Evolutionary conservation across 2,329 filamentous ascomycete genomes (phyloP).

Genomic region (Colletotrichum agaves): DNA sequence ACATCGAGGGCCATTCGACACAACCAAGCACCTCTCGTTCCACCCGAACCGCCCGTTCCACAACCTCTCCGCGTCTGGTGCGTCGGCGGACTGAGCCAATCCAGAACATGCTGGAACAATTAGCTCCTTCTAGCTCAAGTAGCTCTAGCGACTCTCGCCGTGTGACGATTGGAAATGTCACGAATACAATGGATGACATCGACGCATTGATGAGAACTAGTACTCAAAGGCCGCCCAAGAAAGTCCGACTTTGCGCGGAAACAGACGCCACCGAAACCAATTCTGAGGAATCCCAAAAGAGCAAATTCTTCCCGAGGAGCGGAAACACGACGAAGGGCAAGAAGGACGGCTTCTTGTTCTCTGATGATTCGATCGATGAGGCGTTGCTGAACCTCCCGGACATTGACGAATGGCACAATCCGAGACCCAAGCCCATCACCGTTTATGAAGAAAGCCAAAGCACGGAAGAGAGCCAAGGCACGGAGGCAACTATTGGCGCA

Average conservation of each 20-base stretch:
- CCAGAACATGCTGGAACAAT: conserved; percentile 52
- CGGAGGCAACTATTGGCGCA: conserved; percentile 18
- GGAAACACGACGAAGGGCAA: conserved; percentile 46
- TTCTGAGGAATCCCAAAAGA: conserved; percentile 54
- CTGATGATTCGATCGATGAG: conserved; percentile 68
- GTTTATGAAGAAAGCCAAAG: conserved; percentile 56
- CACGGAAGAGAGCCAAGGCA: conserved; percentile 41
- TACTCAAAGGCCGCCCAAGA: conserved; percentile 61
- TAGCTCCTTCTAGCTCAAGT: conserved; percentile 4
- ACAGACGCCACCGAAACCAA: conserved; percentile 42
- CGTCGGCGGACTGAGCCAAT: conserved; percentile 66
- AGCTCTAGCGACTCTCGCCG: conserved; percentile 19
- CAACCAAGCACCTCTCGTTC: conserved; percentile 39
- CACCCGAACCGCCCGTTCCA: conserved; percentile 39
- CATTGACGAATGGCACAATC: conserved; percentile 58
- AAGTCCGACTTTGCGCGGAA: conserved; percentile 65
- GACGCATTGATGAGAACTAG: conserved; percentile 33
- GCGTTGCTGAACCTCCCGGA: conserved; percentile 63
- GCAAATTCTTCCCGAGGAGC: conserved; percentile 63
- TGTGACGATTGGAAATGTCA: conserved; percentile 7
- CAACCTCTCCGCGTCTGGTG: conserved; percentile 52
- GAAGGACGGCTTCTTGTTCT: conserved; percentile 59
- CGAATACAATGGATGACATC: conserved; percentile 30
- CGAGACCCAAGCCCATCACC: conserved; percentile 51
- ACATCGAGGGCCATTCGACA: conserved; percentile 53